Percentiles rank a stretch among this genome's conserved stretches.
Evolutionary conservation across 441 rosid species (phyloP).

Genomic region (Croton laevigatus): DNA sequence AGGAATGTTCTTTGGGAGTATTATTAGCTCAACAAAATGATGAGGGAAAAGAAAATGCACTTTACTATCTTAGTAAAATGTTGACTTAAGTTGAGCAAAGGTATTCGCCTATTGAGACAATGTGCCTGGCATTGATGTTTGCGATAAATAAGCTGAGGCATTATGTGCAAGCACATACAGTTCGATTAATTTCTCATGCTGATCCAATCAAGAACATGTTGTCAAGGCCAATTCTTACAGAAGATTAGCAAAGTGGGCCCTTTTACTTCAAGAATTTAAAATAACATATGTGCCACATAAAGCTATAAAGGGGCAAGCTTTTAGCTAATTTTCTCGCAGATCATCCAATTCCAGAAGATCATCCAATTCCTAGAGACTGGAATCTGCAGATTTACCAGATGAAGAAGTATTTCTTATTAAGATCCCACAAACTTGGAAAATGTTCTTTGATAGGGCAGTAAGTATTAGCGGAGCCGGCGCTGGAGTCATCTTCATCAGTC

Average conservation of each 20-base stretch:
- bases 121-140: too few relatives aligned
- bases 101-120: too few relatives aligned
- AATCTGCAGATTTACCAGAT: neutral
- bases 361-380: too few relatives aligned
- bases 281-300: neutral
- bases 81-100: too few relatives aligned
- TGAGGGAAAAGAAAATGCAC: too few relatives aligned
- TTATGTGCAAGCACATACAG: neutral
- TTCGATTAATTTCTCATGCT: neutral
- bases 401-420: neutral
- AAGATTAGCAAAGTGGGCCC: neutral
- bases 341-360: neutral
- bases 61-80: too few relatives aligned
- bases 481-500: too few relatives aligned
- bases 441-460: neutral
- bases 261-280: neutral
- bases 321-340: neutral
- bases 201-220: neutral
- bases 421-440: neutral
- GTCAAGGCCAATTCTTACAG: neutral
- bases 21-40: too few relatives aligned
- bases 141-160: too few relatives aligned
- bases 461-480: too few relatives aligned
- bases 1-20: too few relatives aligned
- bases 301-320: neutral